Evolutionary conservation across 192 early-diverging fungal species (phyloP), one percentile per base, ranked within the genome.

Genomic region (Phycomyces blakesleeanus): DNA sequence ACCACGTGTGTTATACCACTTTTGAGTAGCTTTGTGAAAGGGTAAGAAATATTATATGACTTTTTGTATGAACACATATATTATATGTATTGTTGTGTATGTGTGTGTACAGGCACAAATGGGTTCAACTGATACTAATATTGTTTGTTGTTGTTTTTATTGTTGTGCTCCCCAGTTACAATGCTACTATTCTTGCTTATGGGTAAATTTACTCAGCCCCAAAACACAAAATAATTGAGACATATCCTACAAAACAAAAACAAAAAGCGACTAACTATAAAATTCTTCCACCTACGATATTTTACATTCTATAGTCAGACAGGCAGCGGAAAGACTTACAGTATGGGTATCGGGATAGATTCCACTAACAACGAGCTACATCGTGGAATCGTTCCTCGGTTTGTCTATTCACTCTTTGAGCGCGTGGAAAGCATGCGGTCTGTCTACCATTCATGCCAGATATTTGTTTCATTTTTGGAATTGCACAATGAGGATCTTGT

Each of bases 401-500:
- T 87, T 21, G 81, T 89, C 54, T 55, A 75, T 41, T 73, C 74
- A 59, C 74, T 92, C 40, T 92, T 89, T 53, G 40, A 59, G n/a
- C 54, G 63, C 8, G 41, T 81, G 42, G 50, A 73, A 63, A 59
- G 73, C 40, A 76, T 70, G 26, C 57, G 22, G 62, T 69, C 38
- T 57, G 68, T 25, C 12, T 44, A 20, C 44, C 18, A 78, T 34
- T 55, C 67, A 54, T 81, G 60, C 38, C 75, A 85, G 54, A 72
- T 82, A 16, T 73, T 26, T 18, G 91, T 97, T 9, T 93, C 93
- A 15, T 98, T 95, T 70, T 56, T 98, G 42, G 96, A 98, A 71
- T 75, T 97, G 16, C 93, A 98, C 78, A 97, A 98, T 75, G 96
- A 98, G 63, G 95, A 98, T 59, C 75, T 97, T 41, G 85, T 93